Evolutionary conservation across 2,329 filamentous ascomycete genomes (phyloP).

Genomic region (Coniosporium uncinatum): DNA sequence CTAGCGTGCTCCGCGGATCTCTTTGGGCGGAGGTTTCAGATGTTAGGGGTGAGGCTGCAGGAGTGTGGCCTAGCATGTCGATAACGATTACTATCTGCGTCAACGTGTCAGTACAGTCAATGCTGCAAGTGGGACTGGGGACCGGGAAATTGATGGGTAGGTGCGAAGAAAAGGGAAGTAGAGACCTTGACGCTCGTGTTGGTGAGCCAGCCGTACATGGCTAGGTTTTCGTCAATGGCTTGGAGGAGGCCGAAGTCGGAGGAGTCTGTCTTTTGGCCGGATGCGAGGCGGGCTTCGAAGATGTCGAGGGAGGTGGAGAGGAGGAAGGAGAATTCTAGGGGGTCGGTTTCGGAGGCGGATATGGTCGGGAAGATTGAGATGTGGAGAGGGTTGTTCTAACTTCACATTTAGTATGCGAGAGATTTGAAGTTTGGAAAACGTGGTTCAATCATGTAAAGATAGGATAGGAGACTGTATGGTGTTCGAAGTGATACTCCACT

Average conservation of each 20-base stretch:
- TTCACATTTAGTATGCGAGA: constrained; percentile 6
- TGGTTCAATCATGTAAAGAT: no score
- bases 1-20: no score
- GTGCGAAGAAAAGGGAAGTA: no score
- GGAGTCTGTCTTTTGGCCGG: constrained; percentile 61
- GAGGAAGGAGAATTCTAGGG: constrained; percentile 88
- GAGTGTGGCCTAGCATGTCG: constrained; percentile 76
- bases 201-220: constrained; percentile 93
- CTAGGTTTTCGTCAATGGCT: constrained; percentile 87
- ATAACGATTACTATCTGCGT: constrained; percentile 87
- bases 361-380: constrained; percentile 78
- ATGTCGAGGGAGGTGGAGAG: constrained; percentile 90
- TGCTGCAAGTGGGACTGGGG: no score
- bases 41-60: no score
- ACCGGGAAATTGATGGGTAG: no score
- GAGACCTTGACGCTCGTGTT: constrained; percentile 92
- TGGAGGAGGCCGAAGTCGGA: constrained; percentile 91
- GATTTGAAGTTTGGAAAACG: constrained; percentile 1
- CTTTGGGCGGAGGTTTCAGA: no score
- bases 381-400: constrained; percentile 92
- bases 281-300: constrained; percentile 77
- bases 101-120: no score
- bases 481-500: constrained; percentile 14
- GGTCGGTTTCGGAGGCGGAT: constrained; percentile 57
- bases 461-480: constrained; percentile 1